Evolutionary conservation across 176 grass and related monocot genomes (phyloP), one percentile per base, ranked within the genome.

Genomic region (Areca catechu): DNA sequence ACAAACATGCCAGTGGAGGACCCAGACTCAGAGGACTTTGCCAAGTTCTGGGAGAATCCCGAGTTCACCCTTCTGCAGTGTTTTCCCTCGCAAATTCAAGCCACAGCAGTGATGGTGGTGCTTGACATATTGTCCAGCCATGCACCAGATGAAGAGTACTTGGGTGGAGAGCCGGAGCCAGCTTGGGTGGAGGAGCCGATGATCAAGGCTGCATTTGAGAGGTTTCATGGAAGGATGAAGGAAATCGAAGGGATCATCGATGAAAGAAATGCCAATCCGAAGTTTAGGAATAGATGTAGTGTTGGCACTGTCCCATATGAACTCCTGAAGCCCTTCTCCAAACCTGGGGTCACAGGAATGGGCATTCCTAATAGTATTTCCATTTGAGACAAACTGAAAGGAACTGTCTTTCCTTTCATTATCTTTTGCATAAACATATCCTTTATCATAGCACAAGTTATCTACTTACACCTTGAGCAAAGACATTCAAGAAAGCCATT

Each of bases 331-430:
- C 92, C 92, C 0, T 87, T 67, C 68, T 97, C 92, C 19, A 63
- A 61, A 24, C 80, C 92, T 1, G 92, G 86, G 5, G 86, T 85
- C 50, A 97, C 83, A 3, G 92, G 92, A n/a, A 86, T 80, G 49
- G 92, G 92, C 24, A 74, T 97, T 56, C 92, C 92, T 0, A 85
- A 85, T 56, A 97, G 92, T 72, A 97, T 97, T 59, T 88, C 83
- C 62, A 97, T 97, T 70, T 91, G 77, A 84, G 0, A 43, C 1
- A 10, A 34, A 34, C 7, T 9, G 5, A 34, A 34, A 34, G 5
- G 7, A 34, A 9, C 30, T 34, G 1, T 30, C 5, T 9, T 34
- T 34, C 0, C 30, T 7, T 34, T 34, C 24, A 25, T 25, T 25
- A 25, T 4, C 24, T 25, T 25, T 25, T 25, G 3, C 0, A 0